Evolutionary conservation across 805 yeast species (phyloP).

Genomic region (Lachancea lanzarotensis): DNA sequence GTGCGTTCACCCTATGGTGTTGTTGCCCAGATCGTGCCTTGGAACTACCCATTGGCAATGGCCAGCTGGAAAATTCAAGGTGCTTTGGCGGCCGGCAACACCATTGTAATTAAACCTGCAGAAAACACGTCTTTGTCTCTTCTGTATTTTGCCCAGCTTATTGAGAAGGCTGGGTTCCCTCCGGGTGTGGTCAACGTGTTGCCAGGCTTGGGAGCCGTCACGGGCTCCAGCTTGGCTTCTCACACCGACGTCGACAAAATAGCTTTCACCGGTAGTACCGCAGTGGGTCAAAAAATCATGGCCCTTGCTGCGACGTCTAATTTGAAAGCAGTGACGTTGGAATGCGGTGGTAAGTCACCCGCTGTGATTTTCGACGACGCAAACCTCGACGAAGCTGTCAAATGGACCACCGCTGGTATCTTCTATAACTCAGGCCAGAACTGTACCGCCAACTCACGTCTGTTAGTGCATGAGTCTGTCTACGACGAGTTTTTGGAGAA

Average conservation of each 20-base stretch:
- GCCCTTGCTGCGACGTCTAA: slow-evolving; percentile 33
- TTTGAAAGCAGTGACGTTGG: slow-evolving; percentile 39
- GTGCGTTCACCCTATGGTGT: slow-evolving; percentile 45
- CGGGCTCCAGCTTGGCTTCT: slow-evolving; percentile 36
- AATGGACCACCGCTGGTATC: slow-evolving; percentile 44
- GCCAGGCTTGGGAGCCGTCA: slow-evolving; percentile 36
- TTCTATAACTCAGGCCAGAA: slow-evolving; percentile 54
- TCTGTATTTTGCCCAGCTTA: slow-evolving; percentile 34
- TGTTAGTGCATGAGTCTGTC: slow-evolving; percentile 44
- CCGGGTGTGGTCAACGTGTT: slow-evolving; percentile 41
- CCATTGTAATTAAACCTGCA: slow-evolving; percentile 39
- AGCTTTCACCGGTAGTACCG: slow-evolving; percentile 47
- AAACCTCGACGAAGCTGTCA: slow-evolving; percentile 35
- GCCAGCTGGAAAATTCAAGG: slow-evolving; percentile 42
- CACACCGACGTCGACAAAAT: slow-evolving; percentile 40
- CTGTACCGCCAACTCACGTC: slow-evolving; percentile 53
- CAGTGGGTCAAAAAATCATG: slow-evolving; percentile 36
- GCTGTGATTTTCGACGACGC: slow-evolving; percentile 40
- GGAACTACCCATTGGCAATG: slow-evolving; percentile 45
- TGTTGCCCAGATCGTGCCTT: slow-evolving; percentile 42
- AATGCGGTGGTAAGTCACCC: slow-evolving; percentile 44
- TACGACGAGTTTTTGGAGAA: slow-evolving; percentile 42
- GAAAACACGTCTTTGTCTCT: slow-evolving; percentile 42
- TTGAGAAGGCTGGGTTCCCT: slow-evolving; percentile 39
- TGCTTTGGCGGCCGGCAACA: slow-evolving; percentile 47